These are phyloP conservation scores for Saccharomycopsis sp. DNA, from an alignment of 805 yeast species.

Conservation along the genomic window DNA sequence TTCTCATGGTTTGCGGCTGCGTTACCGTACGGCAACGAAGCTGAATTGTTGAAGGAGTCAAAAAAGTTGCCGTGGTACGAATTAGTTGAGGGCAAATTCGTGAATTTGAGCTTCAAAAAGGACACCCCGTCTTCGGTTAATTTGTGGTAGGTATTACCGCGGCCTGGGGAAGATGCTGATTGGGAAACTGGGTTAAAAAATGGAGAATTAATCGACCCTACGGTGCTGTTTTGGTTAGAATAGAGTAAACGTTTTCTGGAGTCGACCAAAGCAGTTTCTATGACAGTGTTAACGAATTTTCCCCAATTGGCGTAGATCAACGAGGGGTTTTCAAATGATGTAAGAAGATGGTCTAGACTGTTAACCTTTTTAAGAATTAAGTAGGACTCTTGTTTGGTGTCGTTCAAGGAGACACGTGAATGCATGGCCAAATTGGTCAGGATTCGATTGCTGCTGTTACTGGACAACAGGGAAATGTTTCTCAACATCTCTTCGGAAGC, in stretches of 20 bases:
- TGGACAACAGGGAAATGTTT: constrained; percentile 28
- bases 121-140: constrained; percentile 16
- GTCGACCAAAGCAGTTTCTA: constrained; percentile 11
- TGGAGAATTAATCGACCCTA: neutral
- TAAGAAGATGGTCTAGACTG: constrained; percentile 23
- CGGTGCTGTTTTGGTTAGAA: neutral
- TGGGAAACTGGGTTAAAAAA: too few relatives aligned
- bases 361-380: constrained; percentile 21
- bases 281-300: constrained; percentile 13
- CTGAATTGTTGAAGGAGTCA: neutral
- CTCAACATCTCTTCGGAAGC: constrained; percentile 57
- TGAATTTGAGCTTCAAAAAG: constrained; percentile 12
- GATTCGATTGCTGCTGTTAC: constrained; percentile 24
- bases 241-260: constrained; percentile 16
- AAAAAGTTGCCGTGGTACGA: neutral
- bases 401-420: constrained; percentile 14
- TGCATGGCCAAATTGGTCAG: constrained; percentile 21
- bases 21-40: neutral
- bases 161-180: neutral
- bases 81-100: neutral
- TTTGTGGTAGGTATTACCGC: neutral
- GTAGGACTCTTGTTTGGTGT: constrained; percentile 18
- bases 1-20: neutral
- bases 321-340: constrained; percentile 22
- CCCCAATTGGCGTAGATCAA: constrained; percentile 21